Conservation (phyloP, 495 filamentous ascomycete genomes). For the Viridothelium virens region DNA sequence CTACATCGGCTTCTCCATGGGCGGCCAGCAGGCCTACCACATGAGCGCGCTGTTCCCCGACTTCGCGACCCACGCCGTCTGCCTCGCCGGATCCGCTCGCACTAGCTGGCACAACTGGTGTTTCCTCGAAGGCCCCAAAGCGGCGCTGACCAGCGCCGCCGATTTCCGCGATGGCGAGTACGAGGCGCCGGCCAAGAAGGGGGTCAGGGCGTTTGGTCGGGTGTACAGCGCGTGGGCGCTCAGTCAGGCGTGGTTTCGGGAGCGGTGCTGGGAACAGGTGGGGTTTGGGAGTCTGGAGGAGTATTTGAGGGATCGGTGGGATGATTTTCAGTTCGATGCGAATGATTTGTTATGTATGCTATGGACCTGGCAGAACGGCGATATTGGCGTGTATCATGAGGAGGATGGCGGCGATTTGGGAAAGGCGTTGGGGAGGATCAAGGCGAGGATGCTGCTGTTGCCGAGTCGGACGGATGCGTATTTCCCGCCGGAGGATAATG, state of each 20-base stretch:
- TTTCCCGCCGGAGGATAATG: slow-evolving; percentile 40
- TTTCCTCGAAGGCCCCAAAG: slow-evolving; percentile 43
- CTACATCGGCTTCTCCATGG: slow-evolving; percentile 44
- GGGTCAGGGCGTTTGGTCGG: slow-evolving; percentile 38
- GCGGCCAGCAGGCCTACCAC: slow-evolving; percentile 44
- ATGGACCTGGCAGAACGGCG: slow-evolving; percentile 42
- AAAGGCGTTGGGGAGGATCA: slow-evolving; percentile 36
- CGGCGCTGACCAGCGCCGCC: slow-evolving; percentile 36
- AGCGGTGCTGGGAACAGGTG: slow-evolving; percentile 34
- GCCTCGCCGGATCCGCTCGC: slow-evolving; percentile 37
- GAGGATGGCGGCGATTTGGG: slow-evolving; percentile 33
- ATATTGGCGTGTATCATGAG: slow-evolving; percentile 32
- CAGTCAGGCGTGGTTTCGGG: slow-evolving; percentile 38
- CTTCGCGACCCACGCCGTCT: slow-evolving; percentile 36
- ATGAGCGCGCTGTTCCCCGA: slow-evolving; percentile 37
- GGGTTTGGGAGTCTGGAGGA: slow-evolving; percentile 35
- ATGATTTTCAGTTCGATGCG: slow-evolving; percentile 35
- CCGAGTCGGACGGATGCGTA: slow-evolving; percentile 42
- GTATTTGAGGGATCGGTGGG: slow-evolving; percentile 34
- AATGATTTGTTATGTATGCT: slow-evolving; percentile 39
- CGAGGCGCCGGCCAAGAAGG: slow-evolving; percentile 28
- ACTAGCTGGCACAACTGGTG: slow-evolving; percentile 42
- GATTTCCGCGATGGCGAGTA: slow-evolving; percentile 40
- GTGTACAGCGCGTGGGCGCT: slow-evolving; percentile 42
- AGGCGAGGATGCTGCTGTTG: slow-evolving; percentile 40